These are phyloP conservation scores for Euphorbia pulcherrima DNA, from an alignment of 345 rosid species.

Conservation along the genomic window DNA sequence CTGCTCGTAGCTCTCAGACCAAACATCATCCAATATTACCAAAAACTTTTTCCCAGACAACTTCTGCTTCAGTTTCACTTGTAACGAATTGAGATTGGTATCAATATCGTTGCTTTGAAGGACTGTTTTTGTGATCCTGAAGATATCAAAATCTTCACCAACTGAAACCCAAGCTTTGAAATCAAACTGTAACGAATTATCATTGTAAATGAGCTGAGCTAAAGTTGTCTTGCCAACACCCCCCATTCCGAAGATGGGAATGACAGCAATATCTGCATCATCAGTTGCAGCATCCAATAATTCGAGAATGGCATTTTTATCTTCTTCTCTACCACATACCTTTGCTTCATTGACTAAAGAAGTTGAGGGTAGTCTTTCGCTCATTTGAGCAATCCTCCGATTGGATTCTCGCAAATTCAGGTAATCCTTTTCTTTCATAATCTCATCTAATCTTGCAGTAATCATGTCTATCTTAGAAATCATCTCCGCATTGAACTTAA, in stretches of 20 bases:
- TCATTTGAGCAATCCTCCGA: not conserved
- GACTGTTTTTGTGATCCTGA: not conserved
- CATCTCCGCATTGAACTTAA: conserved; percentile 15
- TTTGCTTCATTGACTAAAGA: conserved; percentile 4
- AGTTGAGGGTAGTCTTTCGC: not conserved
- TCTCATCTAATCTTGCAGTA: not conserved
- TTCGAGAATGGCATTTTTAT: not conserved
- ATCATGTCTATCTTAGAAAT: conserved; percentile 9
- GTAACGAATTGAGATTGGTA: not conserved
- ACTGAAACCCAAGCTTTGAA: conserved; percentile 20
- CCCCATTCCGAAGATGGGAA: conserved; percentile 13
- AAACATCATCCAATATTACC: not conserved
- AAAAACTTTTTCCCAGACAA: not conserved
- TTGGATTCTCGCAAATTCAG: not conserved
- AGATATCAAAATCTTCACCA: not conserved
- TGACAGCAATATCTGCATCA: not conserved
- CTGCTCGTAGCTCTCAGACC: not conserved
- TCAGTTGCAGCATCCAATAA: not conserved
- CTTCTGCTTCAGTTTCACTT: not conserved
- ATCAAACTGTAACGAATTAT: not conserved
- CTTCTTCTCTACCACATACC: not conserved
- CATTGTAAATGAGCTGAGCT: not conserved
- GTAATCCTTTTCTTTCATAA: not conserved
- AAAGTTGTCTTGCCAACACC: conserved; percentile 10
- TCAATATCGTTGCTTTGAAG: not conserved